Conservation (phyloP, 352 stramenopile genomes). For the Phytophthora syringae region DNA sequence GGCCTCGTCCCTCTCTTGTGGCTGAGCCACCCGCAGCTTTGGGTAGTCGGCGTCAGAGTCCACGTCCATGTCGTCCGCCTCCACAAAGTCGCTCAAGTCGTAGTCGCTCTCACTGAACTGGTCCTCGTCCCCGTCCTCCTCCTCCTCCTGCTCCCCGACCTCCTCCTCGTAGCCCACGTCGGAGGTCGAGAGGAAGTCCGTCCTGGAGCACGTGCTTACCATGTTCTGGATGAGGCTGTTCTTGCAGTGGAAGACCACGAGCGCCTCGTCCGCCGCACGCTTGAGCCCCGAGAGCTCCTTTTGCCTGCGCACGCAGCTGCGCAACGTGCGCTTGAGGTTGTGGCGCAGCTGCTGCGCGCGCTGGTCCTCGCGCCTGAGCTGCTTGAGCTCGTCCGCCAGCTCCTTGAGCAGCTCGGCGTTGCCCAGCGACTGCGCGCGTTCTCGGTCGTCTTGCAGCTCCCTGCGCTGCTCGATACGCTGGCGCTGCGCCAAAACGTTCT, state of each 20-base stretch:
- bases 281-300: constrained; percentile 46
- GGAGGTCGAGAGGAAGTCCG: constrained; percentile 30
- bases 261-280: constrained; percentile 44
- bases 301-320: constrained; percentile 43
- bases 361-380: constrained; percentile 55
- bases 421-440: constrained; percentile 59
- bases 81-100: constrained; percentile 40
- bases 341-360: constrained; percentile 51
- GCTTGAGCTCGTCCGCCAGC: constrained; percentile 54
- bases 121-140: constrained; percentile 32
- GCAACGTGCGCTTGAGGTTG: constrained; percentile 56
- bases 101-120: constrained; percentile 42
- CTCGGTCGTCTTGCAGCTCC: constrained; percentile 64
- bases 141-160: constrained; percentile 36
- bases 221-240: constrained; percentile 69
- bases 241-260: constrained; percentile 57
- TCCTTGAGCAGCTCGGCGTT: constrained; percentile 55
- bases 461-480: constrained; percentile 54
- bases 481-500: constrained; percentile 60
- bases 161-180: constrained; percentile 32
- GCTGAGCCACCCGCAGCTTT: constrained; percentile 22
- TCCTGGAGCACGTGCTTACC: constrained; percentile 52
- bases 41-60: constrained; percentile 29
- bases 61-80: constrained; percentile 36
- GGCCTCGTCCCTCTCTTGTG: constrained; percentile 25